phyloP scores from a whole-genome alignment of 1,284 basidiomycete genomes.

The Paramarasmius palmivorus region DNA sequence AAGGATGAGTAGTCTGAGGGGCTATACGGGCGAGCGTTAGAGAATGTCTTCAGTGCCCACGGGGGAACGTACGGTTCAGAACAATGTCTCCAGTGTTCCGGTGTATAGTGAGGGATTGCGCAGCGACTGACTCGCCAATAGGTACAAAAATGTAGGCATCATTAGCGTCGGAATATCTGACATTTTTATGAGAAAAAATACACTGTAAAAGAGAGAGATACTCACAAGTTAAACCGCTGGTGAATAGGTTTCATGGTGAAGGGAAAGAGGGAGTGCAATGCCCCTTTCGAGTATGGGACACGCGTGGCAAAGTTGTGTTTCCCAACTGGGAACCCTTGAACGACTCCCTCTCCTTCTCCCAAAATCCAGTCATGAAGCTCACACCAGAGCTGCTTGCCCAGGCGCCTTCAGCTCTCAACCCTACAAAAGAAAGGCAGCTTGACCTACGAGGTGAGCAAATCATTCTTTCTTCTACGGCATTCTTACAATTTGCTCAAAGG shows the following conservation, averaged over 20 bases:
- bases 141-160: constrained; percentile 80
- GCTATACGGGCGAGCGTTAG: constrained; percentile 35
- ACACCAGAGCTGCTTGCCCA: constrained; percentile 88
- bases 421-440: constrained; percentile 92
- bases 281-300: constrained; percentile 14
- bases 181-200: constrained; percentile 18
- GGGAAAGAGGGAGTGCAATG: constrained; percentile 12
- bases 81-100: constrained; percentile 72
- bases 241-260: constrained; percentile 64
- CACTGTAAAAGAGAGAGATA: constrained; percentile 10
- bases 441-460: constrained; percentile 82
- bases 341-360: constrained; percentile 3
- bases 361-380: constrained; percentile 71
- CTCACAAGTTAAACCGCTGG: constrained; percentile 70
- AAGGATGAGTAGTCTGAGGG: constrained; percentile 52
- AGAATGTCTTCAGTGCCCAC: constrained; percentile 4
- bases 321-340: background rate
- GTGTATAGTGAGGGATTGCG: constrained; percentile 68
- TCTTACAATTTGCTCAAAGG: constrained; percentile 54
- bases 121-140: constrained; percentile 53
- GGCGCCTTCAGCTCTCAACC: constrained; percentile 80
- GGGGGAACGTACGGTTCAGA: constrained; percentile 56
- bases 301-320: constrained; percentile 8
- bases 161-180: constrained; percentile 65
- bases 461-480: constrained; percentile 18